phyloP scores from a whole-genome alignment of 352 stramenopile species.

The Phytophthora sp. region DNA sequence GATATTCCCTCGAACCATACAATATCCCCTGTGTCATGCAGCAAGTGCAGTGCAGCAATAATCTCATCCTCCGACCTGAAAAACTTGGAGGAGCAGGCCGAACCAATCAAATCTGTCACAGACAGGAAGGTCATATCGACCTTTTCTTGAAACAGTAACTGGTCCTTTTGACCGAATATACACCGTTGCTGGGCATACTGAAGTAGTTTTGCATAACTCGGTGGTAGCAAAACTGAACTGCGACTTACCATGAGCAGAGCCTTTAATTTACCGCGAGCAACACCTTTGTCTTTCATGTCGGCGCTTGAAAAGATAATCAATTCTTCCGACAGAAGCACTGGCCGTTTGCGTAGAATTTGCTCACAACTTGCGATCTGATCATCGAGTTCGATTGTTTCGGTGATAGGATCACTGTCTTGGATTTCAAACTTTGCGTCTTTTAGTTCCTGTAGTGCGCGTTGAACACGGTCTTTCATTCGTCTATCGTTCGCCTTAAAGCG shows the following conservation, averaged over 20 bases:
- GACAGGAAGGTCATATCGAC: conserved; percentile 1
- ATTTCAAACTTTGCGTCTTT: conserved; percentile 20
- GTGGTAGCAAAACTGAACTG: conserved; percentile 7
- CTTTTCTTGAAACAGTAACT: background rate
- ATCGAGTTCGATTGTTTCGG: conserved; percentile 3
- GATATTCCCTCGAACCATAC: conserved; percentile 17
- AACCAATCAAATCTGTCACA: background rate
- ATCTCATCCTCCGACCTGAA: background rate
- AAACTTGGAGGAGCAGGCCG: background rate
- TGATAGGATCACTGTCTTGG: conserved; percentile 4
- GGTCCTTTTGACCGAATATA: background rate
- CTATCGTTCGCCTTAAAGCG: background rate
- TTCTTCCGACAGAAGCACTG: conserved; percentile 4
- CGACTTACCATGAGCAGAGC: conserved; percentile 27
- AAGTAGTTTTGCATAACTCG: conserved; percentile 7
- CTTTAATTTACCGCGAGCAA: conserved; percentile 21
- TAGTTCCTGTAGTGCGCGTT: background rate
- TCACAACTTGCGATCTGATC: conserved; percentile 11
- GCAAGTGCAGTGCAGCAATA: conserved; percentile 2
- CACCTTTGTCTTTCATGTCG: conserved; percentile 1
- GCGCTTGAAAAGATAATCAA: conserved; percentile 10
- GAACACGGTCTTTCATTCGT: conserved; percentile 5
- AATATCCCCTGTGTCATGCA: conserved; percentile 12
- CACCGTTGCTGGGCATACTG: background rate
- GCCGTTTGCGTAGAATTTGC: conserved; percentile 17